Evolutionary conservation across 2,329 filamentous ascomycete genomes (phyloP), one percentile per base, ranked within the genome.

Genomic region (Xylaria polymorpha): DNA sequence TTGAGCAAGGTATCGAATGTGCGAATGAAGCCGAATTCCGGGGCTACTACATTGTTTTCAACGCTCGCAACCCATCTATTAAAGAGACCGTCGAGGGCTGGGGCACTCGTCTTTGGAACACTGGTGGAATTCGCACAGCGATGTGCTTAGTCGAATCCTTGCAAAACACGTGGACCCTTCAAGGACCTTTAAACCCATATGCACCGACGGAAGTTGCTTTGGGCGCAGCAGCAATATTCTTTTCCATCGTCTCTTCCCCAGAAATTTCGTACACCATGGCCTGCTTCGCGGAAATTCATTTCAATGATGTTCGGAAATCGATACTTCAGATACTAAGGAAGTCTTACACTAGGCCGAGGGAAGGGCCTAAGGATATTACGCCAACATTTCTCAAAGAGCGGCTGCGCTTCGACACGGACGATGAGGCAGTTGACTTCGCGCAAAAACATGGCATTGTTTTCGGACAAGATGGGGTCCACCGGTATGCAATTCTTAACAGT

Each of bases 261-360:
- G 79, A 82, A 18, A 85, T 90, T 2, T 91, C 90, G 0, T 92
- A 91, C 75, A 90, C 88, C 0, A 90, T 91, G 88, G 90, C 89
- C 15, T 91, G 90, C 73, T 86, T 92, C 68, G 89, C 89, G 7
- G 89, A 91, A 74, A 87, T 89, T n/a, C 88, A 90, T 74, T 91
- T 92, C 67, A 86, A 87, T 48, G 82, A 84, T 43, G 81, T 91
- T 39, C 87, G 90, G 48, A 87, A 87, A 63, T 83, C 85, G 14
- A 86, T 90, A 18, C 77, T 91, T 20, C 84, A 84, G 63, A 85
- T 85, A 18, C 80, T 91, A 25, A 84, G 86, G 60, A 83, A 81
- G 64, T 83, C 86, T 1, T 87, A 90, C 70, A 83, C 86, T 1
- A 84, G 88, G 66, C 86, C 86, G 29, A 84, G 87, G 68, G 85